A percentile compares a stretch with the other conserved stretches of the same genome.
Conservation (phyloP, 208 protist genomes). For the Leishmania amazonensis region DNA sequence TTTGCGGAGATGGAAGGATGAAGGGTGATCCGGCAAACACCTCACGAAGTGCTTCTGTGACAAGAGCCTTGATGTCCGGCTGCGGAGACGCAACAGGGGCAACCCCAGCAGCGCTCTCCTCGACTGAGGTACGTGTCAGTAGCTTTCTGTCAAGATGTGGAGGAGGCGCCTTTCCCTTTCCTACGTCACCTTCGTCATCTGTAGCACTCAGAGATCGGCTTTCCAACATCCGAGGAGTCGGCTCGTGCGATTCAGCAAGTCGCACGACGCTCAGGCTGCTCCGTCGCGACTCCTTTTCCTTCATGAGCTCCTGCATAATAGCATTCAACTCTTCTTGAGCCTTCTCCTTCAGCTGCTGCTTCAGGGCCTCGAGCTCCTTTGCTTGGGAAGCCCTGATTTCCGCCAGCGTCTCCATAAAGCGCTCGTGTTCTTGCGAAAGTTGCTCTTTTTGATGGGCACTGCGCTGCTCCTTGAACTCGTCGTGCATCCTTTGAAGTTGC, state of each 20-base stretch:
- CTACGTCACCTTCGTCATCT: constrained; percentile 24
- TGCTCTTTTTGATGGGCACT: constrained; percentile 24
- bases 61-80: constrained; percentile 52
- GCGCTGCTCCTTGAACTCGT: constrained; percentile 21
- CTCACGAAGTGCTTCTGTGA: constrained; percentile 70
- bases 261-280: constrained; percentile 1
- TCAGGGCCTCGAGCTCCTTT: constrained; percentile 48
- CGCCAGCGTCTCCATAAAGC: constrained; percentile 29
- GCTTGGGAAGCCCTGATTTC: constrained; percentile 29
- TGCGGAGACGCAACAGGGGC: constrained; percentile 8
- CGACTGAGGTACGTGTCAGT: constrained; percentile 6
- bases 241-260: constrained; percentile 14
- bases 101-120: constrained; percentile 1
- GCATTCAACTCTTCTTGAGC: constrained; percentile 60
- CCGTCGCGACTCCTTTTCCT: constrained; percentile 28
- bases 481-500: constrained; percentile 26
- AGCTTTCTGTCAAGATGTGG: constrained; percentile 32
- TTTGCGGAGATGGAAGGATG: constrained; percentile 45
- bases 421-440: constrained; percentile 24
- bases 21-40: constrained; percentile 70
- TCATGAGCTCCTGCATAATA: constrained; percentile 45
- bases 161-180: constrained; percentile 20
- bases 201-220: constrained; percentile 34
- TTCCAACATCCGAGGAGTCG: constrained; percentile 5
- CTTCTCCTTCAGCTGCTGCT: constrained; percentile 44